phyloP scores from a whole-genome alignment of 108 stramenopile species.

The Nannochloropsis granulata region DNA sequence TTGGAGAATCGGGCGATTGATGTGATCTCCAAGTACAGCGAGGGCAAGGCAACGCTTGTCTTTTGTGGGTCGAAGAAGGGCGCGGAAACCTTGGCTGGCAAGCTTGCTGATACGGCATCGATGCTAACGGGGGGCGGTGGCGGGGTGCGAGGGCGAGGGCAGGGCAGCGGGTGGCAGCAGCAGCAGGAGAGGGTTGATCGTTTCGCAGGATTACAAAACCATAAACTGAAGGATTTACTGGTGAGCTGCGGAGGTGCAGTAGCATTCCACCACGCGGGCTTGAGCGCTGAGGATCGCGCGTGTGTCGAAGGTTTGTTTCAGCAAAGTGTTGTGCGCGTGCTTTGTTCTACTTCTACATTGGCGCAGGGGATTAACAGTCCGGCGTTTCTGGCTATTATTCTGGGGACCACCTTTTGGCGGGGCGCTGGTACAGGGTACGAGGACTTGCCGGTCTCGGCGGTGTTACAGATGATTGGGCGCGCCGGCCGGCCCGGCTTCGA shows the following conservation, averaged over 20 bases:
- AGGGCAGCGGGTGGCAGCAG: no score
- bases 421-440: constrained; percentile 57
- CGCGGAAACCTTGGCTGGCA: constrained; percentile 51
- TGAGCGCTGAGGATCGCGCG: constrained; percentile 48
- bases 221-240: not conserved
- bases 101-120: constrained; percentile 32
- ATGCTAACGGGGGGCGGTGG: not conserved
- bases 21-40: constrained; percentile 36
- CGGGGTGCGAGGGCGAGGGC: not conserved
- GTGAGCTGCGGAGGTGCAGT: not conserved
- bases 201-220: not conserved
- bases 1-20: constrained; percentile 32
- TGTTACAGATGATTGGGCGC: constrained; percentile 92
- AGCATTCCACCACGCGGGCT: constrained; percentile 75
- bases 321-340: constrained; percentile 45
- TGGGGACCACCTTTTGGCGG: constrained; percentile 79
- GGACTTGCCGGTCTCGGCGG: constrained; percentile 57
- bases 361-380: constrained; percentile 93
- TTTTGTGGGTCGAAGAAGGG: constrained; percentile 89
- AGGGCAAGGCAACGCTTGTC: constrained; percentile 61
- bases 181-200: not conserved
- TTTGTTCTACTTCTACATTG: constrained; percentile 84
- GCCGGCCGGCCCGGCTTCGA: constrained; percentile 91
- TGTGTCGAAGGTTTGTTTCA: constrained; percentile 61
- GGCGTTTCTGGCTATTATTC: constrained; percentile 78